Evolutionary conservation across 129 eudicot genomes (phyloP).

Genomic region (Lactuca saligna): DNA sequence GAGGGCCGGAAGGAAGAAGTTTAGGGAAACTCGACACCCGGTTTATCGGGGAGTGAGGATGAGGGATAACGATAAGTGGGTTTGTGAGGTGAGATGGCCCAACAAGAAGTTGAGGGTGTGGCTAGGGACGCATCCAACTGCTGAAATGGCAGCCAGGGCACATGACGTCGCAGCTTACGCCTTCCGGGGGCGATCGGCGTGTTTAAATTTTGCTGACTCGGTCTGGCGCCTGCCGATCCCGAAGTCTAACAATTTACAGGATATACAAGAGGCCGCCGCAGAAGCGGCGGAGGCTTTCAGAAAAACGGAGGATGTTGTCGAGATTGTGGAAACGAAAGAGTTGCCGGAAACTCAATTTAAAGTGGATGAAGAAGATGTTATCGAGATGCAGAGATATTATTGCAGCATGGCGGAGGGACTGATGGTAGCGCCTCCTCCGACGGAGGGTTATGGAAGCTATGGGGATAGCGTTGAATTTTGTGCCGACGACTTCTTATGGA

Average conservation of each 20-base stretch:
- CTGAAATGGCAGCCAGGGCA: conserved; percentile 86
- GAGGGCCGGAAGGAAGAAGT: conserved; percentile 50
- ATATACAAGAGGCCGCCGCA: conserved; percentile 67
- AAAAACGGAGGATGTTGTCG: conserved; percentile 7
- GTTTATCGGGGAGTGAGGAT: too few relatives aligned
- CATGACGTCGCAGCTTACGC: conserved; percentile 81
- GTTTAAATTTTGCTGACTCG: conserved; percentile 74
- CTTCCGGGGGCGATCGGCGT: conserved; percentile 56
- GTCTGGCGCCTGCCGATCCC: conserved; percentile 68
- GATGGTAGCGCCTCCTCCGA: conserved; percentile 33
- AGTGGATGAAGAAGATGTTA: conserved; percentile 57
- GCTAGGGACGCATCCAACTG: conserved; percentile 64
- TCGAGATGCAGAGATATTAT: conserved; percentile 51
- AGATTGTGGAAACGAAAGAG: neutral
- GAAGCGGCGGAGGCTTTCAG: conserved; percentile 71
- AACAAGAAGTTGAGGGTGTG: conserved; percentile 64
- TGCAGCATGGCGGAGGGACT: conserved; percentile 47
- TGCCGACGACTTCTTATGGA: conserved; percentile 51
- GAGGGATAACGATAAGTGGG: conserved; percentile 64
- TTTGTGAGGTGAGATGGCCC: conserved; percentile 72
- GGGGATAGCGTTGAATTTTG: conserved; percentile 40
- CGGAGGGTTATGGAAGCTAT: conserved; percentile 2
- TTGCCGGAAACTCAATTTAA: neutral
- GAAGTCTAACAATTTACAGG: conserved; percentile 43
- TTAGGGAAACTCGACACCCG: too few relatives aligned